These are phyloP conservation scores for Candida pseudofarinosa DNA, from an alignment of 805 yeast genomes.

Conservation along the genomic window DNA sequence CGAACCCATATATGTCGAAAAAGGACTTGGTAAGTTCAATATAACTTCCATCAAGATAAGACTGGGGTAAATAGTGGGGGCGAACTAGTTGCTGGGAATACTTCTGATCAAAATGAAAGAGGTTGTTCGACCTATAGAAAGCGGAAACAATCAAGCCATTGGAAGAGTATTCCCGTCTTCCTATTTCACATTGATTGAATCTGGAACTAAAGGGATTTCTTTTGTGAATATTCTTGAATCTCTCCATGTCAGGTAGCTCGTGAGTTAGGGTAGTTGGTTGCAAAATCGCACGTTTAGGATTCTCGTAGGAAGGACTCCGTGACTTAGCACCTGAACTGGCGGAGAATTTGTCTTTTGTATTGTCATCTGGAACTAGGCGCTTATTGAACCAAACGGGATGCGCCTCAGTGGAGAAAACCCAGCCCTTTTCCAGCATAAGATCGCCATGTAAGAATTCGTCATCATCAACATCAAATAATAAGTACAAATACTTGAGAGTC, in stretches of 20 bases:
- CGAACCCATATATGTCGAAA: slow-evolving; percentile 23
- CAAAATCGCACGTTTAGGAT: no score
- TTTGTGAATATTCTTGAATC: slow-evolving; percentile 6
- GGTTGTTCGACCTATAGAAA: slow-evolving; percentile 31
- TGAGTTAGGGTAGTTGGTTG: not conserved
- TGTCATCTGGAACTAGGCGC: slow-evolving; percentile 5
- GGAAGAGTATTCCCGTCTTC: slow-evolving; percentile 14
- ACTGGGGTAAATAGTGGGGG: slow-evolving; percentile 33
- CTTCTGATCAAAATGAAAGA: slow-evolving; percentile 43
- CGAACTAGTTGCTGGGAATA: slow-evolving; percentile 37
- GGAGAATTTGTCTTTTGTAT: not conserved
- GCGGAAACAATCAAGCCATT: slow-evolving; percentile 30
- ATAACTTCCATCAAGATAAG: slow-evolving; percentile 19
- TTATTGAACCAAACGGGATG: slow-evolving; percentile 78
- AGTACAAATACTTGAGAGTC: slow-evolving; percentile 75
- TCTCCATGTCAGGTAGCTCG: slow-evolving; percentile 10
- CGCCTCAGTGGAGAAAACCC: slow-evolving; percentile 80
- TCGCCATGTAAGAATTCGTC: slow-evolving; percentile 30
- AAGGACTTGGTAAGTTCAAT: slow-evolving; percentile 29
- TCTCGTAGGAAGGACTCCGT: not conserved
- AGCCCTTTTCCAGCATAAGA: slow-evolving; percentile 39
- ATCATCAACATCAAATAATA: slow-evolving; percentile 71
- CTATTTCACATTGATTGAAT: slow-evolving; percentile 28
- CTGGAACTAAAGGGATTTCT: slow-evolving; percentile 14
- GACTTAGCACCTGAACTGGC: not conserved